Conservation (phyloP, 2,329 filamentous ascomycete species). For the Aspergillus japonicus region DNA sequence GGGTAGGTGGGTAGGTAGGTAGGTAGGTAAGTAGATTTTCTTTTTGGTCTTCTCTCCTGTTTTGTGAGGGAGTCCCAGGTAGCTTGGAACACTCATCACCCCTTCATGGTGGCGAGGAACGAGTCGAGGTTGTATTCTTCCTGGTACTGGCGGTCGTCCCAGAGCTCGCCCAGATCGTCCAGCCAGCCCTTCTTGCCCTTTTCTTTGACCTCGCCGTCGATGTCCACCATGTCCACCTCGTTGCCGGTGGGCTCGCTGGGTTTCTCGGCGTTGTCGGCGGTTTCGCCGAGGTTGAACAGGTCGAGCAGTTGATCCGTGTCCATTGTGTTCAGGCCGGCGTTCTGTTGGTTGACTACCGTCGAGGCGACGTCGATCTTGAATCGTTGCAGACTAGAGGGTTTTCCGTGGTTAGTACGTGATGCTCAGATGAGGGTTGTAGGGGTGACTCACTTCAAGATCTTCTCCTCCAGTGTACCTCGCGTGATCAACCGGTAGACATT, state of each 20-base stretch:
- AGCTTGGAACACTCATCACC: conserved; percentile 25
- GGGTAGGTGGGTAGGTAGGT: too few relatives aligned
- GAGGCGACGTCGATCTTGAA: conserved; percentile 99
- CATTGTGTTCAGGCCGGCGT: conserved; percentile 91
- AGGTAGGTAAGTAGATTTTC: too few relatives aligned
- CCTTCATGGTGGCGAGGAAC: conserved; percentile 91
- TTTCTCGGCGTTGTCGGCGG: conserved; percentile 55
- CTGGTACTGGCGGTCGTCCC: conserved; percentile 97
- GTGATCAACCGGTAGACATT: conserved; percentile 98
- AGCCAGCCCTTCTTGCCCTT: conserved; percentile 97
- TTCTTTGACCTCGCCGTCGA: conserved; percentile 86
- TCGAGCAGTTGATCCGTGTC: conserved; percentile 98
- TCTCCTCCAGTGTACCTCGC: conserved; percentile 92
- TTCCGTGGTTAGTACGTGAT: conserved; percentile 18
- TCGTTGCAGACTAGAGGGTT: conserved; percentile 71
- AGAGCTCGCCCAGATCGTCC: conserved; percentile 91
- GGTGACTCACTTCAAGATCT: conserved; percentile 73
- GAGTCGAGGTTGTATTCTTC: conserved; percentile 96
- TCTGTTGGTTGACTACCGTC: conserved; percentile 98
- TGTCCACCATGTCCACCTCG: conserved; percentile 78
- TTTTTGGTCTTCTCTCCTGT: neutral
- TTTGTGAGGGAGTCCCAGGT: too few relatives aligned
- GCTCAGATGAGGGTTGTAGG: neutral
- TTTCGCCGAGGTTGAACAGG: conserved; percentile 86
- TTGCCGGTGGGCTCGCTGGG: conserved; percentile 59